Percentiles rank a stretch among this genome's conserved stretches.
phyloP scores from a whole-genome alignment of 805 yeast genomes.

The Saccharomycopsis fibuligera region DNA sequence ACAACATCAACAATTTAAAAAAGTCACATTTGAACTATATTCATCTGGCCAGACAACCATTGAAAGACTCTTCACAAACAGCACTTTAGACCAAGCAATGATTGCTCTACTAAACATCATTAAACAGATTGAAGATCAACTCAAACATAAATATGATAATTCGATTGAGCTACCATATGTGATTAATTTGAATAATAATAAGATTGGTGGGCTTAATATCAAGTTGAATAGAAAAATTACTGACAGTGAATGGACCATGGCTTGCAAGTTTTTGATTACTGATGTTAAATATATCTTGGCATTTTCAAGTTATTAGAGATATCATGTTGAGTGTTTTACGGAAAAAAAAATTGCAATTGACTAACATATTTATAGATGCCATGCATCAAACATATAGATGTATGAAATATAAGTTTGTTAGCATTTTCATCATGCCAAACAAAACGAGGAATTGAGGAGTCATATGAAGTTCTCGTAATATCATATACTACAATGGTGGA shows the following conservation, averaged over 20 bases:
- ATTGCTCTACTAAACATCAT: constrained; percentile 66
- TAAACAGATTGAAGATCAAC: constrained; percentile 39
- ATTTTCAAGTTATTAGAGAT: no score
- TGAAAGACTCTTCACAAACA: constrained; percentile 66
- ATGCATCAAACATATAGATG: no score
- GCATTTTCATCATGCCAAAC: no score
- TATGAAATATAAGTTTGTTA: no score
- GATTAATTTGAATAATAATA: constrained; percentile 49
- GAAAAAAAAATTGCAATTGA: no score
- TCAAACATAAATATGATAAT: constrained; percentile 24
- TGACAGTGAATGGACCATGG: constrained; percentile 82
- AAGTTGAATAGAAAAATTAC: constrained; percentile 54
- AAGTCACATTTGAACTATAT: constrained; percentile 47
- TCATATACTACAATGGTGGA: no score
- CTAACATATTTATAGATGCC: no score
- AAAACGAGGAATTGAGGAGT: no score
- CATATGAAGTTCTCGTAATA: no score
- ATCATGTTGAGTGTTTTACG: no score
- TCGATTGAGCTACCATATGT: constrained; percentile 63
- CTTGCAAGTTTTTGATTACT: constrained; percentile 75
- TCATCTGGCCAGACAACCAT: constrained; percentile 69
- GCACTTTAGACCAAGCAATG: constrained; percentile 75
- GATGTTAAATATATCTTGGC: constrained; percentile 81
- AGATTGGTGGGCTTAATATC: constrained; percentile 74
- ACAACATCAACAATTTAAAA: constrained; percentile 22